A percentile compares a stretch with the other conserved stretches of the same genome.
Evolutionary conservation across 2,329 filamentous ascomycete species (phyloP).

Genomic region (Grosmannia huntii): DNA sequence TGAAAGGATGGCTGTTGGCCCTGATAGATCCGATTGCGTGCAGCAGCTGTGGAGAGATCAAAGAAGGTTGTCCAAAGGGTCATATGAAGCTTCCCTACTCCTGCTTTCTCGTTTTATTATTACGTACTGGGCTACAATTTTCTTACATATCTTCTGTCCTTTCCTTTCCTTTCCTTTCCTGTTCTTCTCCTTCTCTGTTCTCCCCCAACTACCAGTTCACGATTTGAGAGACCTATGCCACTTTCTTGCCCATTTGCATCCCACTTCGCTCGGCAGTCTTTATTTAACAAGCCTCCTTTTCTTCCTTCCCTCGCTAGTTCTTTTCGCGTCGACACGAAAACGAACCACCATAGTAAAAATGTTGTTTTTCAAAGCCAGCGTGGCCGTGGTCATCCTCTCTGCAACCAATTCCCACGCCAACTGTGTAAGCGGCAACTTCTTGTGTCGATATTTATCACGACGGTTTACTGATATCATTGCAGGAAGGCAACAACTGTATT

Average conservation of each 20-base stretch:
- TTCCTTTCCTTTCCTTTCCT: neutral
- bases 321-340: neutral
- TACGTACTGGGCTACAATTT: neutral
- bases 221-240: too few species aligned
- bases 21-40: neutral
- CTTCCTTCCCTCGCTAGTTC: too few species aligned
- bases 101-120: neutral
- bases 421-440: neutral
- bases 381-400: neutral
- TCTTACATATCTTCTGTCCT: neutral
- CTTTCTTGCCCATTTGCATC: too few species aligned
- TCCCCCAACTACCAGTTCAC: too few species aligned
- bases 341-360: neutral
- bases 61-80: neutral
- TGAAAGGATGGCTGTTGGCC: neutral
- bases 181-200: neutral
- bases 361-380: neutral
- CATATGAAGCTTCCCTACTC: neutral
- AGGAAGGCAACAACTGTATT: constrained; percentile 9
- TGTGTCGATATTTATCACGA: neutral
- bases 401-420: neutral
- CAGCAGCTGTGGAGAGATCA: neutral
- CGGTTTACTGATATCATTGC: neutral
- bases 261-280: too few species aligned
- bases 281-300: too few species aligned